Conservation (phyloP, 345 rosid genomes). For the Dimocarpus longan region DNA sequence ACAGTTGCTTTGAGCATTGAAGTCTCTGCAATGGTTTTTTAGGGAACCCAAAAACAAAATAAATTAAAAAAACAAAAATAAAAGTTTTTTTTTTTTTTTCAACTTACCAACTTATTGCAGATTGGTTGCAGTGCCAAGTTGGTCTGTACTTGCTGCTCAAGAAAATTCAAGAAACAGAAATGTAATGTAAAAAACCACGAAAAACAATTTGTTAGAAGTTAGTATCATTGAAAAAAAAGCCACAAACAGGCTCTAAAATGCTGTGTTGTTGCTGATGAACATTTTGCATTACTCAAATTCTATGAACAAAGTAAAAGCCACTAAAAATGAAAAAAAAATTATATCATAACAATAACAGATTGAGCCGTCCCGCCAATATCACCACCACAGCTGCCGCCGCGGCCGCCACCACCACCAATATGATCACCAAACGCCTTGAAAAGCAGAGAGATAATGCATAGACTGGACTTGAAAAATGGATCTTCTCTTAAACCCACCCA, state of each 20-base stretch:
- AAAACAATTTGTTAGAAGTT: neutral
- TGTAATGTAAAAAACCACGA: neutral
- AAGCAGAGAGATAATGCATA: conserved; percentile 17
- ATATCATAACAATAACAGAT: conserved; percentile 26
- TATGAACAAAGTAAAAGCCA: conserved; percentile 9
- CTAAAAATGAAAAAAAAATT: neutral
- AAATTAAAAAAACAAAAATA: neutral
- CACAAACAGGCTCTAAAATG: neutral
- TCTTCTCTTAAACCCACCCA: conserved; percentile 3
- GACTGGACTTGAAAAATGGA: conserved; percentile 14
- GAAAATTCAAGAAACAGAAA: too few relatives aligned
- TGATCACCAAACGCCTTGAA: conserved; percentile 19
- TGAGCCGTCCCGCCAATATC: conserved; percentile 53
- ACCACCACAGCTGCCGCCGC: conserved; percentile 9
- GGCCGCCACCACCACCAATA: neutral
- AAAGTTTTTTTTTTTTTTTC: neutral
- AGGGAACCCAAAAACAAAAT: conserved; percentile 12
- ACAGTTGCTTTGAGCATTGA: conserved; percentile 30
- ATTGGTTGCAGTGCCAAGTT: neutral
- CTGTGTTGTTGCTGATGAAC: conserved; percentile 15
- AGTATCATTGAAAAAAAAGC: neutral
- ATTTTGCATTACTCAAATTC: conserved; percentile 21
- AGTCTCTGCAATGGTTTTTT: conserved; percentile 28
- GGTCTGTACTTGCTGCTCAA: too few relatives aligned
- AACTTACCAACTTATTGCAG: neutral